Evolutionary conservation across 2,329 filamentous ascomycete genomes (phyloP).

Genomic region (Microascus cirrosus): DNA sequence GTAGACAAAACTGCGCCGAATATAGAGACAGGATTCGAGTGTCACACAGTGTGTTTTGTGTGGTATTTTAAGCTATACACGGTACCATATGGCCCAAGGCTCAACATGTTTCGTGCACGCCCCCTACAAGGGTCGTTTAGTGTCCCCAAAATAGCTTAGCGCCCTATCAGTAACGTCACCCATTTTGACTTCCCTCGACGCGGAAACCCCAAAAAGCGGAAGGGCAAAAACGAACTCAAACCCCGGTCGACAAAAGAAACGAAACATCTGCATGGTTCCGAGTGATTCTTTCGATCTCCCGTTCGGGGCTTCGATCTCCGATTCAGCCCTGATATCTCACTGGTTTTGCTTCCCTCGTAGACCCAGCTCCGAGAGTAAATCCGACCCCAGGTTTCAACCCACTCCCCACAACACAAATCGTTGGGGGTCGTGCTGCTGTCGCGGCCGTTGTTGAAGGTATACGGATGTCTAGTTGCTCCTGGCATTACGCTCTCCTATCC

Average conservation of each 20-base stretch:
- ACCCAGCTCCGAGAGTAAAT: slow-evolving; percentile 2
- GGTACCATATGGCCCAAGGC: not conserved
- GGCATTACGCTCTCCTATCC: not conserved
- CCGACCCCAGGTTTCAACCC: not conserved
- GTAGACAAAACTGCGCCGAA: too few relatives aligned
- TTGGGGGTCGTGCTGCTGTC: not conserved
- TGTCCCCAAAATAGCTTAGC: not conserved
- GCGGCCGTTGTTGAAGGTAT: slow-evolving; percentile 7
- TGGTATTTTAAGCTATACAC: not conserved
- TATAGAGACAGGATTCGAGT: not conserved
- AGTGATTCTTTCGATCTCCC: not conserved
- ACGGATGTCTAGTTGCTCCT: not conserved
- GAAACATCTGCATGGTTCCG: not conserved
- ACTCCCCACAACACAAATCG: not conserved
- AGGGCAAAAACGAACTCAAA: not conserved
- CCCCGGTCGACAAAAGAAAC: not conserved
- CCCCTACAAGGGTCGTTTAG: not conserved
- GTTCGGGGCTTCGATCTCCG: slow-evolving; percentile 2
- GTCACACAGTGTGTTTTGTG: not conserved
- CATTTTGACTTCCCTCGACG: not conserved
- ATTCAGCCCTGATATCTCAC: not conserved
- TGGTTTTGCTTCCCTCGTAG: not conserved
- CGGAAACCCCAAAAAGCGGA: not conserved
- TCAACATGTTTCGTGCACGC: slow-evolving; percentile 4
- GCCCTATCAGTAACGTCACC: not conserved